These are phyloP conservation scores for Sugiyamaella xylanicola DNA, from an alignment of 1,139 yeast genomes.

Conservation along the genomic window DNA sequence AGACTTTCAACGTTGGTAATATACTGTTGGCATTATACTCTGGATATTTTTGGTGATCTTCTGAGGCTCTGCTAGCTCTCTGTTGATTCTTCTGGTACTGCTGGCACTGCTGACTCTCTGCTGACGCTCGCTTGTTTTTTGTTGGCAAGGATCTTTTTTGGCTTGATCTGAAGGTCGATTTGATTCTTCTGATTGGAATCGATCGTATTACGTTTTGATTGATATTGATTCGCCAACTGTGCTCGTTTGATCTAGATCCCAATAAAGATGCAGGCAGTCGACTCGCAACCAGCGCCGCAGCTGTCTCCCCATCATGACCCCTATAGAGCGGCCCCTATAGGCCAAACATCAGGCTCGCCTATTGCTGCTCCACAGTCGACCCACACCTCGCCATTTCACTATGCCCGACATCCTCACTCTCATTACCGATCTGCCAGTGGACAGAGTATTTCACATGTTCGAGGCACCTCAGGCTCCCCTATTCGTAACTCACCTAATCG, in stretches of 20 bases:
- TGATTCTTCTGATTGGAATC: not conserved
- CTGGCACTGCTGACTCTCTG: not conserved
- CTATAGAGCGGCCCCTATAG: not conserved
- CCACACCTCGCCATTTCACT: constrained; percentile 15
- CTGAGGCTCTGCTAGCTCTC: no score
- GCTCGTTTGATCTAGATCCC: no score
- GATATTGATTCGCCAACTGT: not conserved
- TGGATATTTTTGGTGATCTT: no score
- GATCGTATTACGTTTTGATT: not conserved
- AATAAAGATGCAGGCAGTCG: constrained; percentile 18
- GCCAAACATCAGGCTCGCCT: constrained; percentile 8
- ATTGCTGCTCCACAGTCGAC: constrained; percentile 9
- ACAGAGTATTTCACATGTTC: constrained; percentile 4
- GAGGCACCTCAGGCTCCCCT: constrained; percentile 9
- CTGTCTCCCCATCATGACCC: constrained; percentile 9
- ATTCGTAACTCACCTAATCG: not conserved
- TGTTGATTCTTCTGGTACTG: not conserved
- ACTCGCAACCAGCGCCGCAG: constrained; percentile 7
- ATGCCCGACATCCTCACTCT: constrained; percentile 21
- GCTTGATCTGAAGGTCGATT: not conserved
- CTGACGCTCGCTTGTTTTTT: no score
- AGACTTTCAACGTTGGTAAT: no score
- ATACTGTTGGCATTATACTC: no score
- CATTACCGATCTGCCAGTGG: constrained; percentile 19
- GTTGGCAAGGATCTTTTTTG: not conserved